Conservation (phyloP, 257 asterid species). For the Solanum okadae region DNA sequence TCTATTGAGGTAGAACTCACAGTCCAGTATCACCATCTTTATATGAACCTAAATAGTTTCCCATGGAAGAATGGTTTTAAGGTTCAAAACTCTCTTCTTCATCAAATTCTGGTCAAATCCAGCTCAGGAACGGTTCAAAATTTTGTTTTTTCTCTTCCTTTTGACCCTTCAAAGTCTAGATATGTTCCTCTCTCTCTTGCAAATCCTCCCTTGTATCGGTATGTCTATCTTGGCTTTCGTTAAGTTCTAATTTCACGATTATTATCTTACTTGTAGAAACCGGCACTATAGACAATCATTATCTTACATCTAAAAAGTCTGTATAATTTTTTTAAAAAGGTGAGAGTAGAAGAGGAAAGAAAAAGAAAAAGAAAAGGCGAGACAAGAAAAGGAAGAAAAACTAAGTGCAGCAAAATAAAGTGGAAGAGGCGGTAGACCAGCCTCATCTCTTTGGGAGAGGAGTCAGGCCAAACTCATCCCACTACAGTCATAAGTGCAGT, state of each 20-base stretch:
- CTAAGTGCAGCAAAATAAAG: neutral
- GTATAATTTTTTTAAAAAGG: neutral
- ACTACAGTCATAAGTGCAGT: neutral
- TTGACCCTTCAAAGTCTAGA: neutral
- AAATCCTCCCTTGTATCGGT: neutral
- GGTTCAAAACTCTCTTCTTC: neutral
- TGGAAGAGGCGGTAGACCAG: neutral
- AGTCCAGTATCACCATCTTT: neutral
- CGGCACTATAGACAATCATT: neutral
- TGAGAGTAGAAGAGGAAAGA: neutral
- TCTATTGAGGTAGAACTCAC: neutral
- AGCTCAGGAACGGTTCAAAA: neutral
- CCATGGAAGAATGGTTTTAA: neutral
- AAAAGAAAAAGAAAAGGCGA: neutral
- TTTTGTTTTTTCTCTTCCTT: neutral
- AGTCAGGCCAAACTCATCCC: neutral
- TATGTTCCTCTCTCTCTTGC: neutral
- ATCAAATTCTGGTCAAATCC: neutral
- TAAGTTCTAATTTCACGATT: neutral
- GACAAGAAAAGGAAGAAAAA: neutral
- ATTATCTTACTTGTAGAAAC: neutral
- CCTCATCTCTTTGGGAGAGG: neutral
- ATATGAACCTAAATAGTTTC: neutral
- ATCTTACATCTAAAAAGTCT: neutral
- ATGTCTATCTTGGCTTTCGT: neutral